These are phyloP conservation scores for Myxozyma neotropica DNA, from an alignment of 805 yeast genomes.

Conservation along the genomic window DNA sequence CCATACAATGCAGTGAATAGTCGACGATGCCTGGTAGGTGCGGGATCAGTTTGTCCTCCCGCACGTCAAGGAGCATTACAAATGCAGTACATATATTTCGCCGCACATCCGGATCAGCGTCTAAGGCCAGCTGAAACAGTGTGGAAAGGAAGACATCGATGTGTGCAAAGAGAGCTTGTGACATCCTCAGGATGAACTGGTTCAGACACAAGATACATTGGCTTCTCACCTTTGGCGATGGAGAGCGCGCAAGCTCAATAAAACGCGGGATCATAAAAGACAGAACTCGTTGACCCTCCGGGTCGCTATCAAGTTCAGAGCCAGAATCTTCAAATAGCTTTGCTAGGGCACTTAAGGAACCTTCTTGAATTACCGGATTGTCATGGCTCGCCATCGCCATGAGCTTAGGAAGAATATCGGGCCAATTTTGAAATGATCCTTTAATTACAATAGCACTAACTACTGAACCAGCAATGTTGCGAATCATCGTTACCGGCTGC, in stretches of 20 bases:
- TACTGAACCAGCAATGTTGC: conserved; percentile 89
- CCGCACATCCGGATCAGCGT: conserved; percentile 60
- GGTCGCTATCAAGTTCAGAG: conserved; percentile 62
- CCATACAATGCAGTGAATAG: conserved; percentile 79
- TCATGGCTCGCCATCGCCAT: conserved; percentile 60
- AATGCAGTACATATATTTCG: conserved; percentile 79
- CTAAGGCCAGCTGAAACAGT: conserved; percentile 70
- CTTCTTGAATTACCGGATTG: conserved; percentile 59
- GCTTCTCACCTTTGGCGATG: conserved; percentile 56
- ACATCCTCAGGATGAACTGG: conserved; percentile 68
- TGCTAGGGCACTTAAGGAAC: conserved; percentile 77
- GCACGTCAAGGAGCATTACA: conserved; percentile 65
- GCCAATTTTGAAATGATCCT: conserved; percentile 74
- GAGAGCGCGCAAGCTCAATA: conserved; percentile 51
- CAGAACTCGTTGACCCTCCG: conserved; percentile 67
- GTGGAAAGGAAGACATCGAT: conserved; percentile 66
- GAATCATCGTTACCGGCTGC: conserved; percentile 60
- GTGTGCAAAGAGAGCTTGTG: conserved; percentile 65
- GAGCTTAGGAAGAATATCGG: conserved; percentile 67
- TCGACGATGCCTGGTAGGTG: conserved; percentile 85
- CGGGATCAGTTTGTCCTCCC: conserved; percentile 78
- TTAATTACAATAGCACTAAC: conserved; percentile 76
- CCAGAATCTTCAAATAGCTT: conserved; percentile 91
- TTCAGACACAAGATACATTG: conserved; percentile 71
- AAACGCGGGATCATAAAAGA: conserved; percentile 68